A percentile compares a stretch with the other conserved stretches of the same genome.
These are phyloP conservation scores for Rhododendron williamsianum DNA, from an alignment of 148 eudicot species.

Conservation along the genomic window DNA sequence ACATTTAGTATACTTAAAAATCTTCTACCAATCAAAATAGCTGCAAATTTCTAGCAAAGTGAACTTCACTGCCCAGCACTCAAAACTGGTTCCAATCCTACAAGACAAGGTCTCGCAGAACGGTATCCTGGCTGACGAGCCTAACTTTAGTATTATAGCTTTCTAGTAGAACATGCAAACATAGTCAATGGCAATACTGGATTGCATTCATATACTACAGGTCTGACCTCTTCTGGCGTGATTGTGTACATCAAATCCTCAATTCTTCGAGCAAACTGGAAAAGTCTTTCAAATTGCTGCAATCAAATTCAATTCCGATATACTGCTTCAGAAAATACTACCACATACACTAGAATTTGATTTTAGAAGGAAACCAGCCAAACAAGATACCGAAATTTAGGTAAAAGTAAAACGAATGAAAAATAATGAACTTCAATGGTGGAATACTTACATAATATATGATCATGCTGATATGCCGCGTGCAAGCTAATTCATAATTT, in stretches of 20 bases:
- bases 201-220: background rate
- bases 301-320: background rate
- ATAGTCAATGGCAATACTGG: background rate
- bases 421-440: background rate
- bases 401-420: background rate
- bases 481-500: conserved; percentile 92
- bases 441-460: conserved; percentile 69
- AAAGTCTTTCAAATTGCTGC: conserved; percentile 94
- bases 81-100: conserved; percentile 1
- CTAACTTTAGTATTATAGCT: background rate
- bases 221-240: conserved; percentile 91
- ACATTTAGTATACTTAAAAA: background rate
- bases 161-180: background rate
- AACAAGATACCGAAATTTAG: background rate
- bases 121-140: background rate
- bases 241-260: conserved; percentile 87
- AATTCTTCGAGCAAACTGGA: conserved; percentile 80
- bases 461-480: conserved; percentile 76
- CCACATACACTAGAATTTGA: background rate
- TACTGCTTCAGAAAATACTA: background rate
- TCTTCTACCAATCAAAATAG: background rate
- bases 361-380: background rate
- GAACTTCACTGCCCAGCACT: background rate
- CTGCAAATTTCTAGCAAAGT: conserved; percentile 5
- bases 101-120: background rate